Percentiles rank a stretch among this genome's conserved stretches.
Evolutionary conservation across 768 basidiomycete species (phyloP).

Genomic region (Leccinum obscurum): DNA sequence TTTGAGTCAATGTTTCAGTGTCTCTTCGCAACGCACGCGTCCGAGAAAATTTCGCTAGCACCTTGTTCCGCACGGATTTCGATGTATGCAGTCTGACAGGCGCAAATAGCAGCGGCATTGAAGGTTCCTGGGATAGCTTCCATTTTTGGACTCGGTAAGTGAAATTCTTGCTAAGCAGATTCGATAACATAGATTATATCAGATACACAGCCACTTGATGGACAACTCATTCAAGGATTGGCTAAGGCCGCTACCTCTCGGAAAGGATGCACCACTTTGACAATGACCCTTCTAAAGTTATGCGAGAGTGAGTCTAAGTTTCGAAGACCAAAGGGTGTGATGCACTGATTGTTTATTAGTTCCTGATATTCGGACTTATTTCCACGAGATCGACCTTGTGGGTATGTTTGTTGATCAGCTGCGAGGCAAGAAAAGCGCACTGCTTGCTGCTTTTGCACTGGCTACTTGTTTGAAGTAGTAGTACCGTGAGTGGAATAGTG

Average conservation of each 20-base stretch:
- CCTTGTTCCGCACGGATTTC: too few relatives aligned
- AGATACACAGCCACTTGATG: too few relatives aligned
- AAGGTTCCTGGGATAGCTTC: too few relatives aligned
- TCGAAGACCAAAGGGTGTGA: neutral
- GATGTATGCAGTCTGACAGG: too few relatives aligned
- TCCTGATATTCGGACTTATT: neutral
- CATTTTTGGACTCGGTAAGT: too few relatives aligned
- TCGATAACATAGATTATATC: too few relatives aligned
- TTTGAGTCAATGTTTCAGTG: too few relatives aligned
- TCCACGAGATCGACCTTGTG: conserved; percentile 8
- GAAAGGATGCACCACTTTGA: conserved; percentile 18
- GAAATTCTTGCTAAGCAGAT: neutral
- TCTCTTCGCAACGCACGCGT: too few relatives aligned
- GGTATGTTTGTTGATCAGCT: conserved; percentile 19
- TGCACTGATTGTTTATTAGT: conserved; percentile 11
- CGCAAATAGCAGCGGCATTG: too few relatives aligned
- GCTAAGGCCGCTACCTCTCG: neutral
- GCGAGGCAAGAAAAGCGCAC: conserved; percentile 12
- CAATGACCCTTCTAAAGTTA: conserved; percentile 24
- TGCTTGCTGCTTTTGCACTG: conserved; percentile 25
- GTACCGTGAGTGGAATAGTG: conserved; percentile 6
- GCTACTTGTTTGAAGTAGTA: conserved; percentile 12
- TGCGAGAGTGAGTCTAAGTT: conserved; percentile 17
- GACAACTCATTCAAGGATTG: neutral
- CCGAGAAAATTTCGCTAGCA: too few relatives aligned